Evolutionary conservation across 164 flowering plant genomes (phyloP).

Genomic region (Stephania yunnanensis): DNA sequence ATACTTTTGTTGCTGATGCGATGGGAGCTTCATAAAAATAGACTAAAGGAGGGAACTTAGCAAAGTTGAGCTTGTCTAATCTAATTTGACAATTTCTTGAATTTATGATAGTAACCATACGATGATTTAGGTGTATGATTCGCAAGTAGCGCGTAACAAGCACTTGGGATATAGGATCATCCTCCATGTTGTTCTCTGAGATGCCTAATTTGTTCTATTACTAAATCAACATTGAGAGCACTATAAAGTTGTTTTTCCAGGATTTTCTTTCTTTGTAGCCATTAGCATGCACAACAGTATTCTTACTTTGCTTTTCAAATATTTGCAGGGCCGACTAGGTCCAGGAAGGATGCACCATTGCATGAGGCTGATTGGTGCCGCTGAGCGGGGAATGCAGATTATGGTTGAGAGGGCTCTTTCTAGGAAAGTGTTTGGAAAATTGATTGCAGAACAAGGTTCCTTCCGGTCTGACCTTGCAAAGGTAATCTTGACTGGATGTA

Average conservation of each 20-base stretch:
- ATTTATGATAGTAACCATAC: too few relatives aligned
- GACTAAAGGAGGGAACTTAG: not conserved
- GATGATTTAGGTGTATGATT: too few relatives aligned
- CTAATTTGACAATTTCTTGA: too few relatives aligned
- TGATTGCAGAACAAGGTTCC: constrained; percentile 94
- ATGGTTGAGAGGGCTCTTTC: constrained; percentile 77
- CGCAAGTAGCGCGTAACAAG: not conserved
- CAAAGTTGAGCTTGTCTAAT: too few relatives aligned
- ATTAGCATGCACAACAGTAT: not conserved
- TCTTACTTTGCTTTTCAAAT: constrained; percentile 3
- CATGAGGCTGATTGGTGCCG: constrained; percentile 89
- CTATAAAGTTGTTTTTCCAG: not conserved
- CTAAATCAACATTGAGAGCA: not conserved
- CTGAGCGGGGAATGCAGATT: constrained; percentile 86
- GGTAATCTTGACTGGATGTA: constrained; percentile 34
- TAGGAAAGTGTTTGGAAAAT: constrained; percentile 78
- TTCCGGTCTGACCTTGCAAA: constrained; percentile 84
- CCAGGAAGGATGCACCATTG: constrained; percentile 99
- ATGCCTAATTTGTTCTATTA: not conserved
- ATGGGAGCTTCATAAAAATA: not conserved
- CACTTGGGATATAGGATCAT: not conserved
- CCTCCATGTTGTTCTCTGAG: not conserved
- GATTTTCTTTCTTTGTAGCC: not conserved
- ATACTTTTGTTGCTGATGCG: not conserved
- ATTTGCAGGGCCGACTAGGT: constrained; percentile 84